Percentiles rank a stretch among this genome's conserved stretches.
These are phyloP conservation scores for Trichothecium sympodiale DNA, from an alignment of 2,329 filamentous ascomycete species.

Conservation along the genomic window DNA sequence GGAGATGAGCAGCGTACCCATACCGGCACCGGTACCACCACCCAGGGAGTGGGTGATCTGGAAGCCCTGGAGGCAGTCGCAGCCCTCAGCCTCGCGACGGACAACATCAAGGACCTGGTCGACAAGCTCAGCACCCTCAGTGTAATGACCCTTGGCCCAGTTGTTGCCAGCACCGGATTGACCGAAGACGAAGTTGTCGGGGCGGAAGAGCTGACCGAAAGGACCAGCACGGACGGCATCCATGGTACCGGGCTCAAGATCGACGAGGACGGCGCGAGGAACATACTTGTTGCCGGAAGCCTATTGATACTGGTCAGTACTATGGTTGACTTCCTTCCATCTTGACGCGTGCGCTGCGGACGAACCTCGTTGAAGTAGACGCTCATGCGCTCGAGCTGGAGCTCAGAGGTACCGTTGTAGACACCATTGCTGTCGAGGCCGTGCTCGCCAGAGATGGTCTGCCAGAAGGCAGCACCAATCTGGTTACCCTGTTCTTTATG, in stretches of 20 bases:
- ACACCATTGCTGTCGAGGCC: conserved; percentile 95
- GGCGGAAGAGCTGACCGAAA: conserved; percentile 98
- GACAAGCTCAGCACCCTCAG: conserved; percentile 96
- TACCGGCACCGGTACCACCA: conserved; percentile 99
- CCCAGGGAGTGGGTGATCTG: conserved; percentile 99
- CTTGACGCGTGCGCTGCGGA: conserved; percentile 9
- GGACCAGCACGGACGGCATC: conserved; percentile 96
- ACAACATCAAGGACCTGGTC: conserved; percentile 98
- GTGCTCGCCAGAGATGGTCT: conserved; percentile 81
- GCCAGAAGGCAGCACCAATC: conserved; percentile 99
- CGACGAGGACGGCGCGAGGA: conserved; percentile 96
- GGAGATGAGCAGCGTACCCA: conserved; percentile 98
- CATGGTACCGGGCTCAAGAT: conserved; percentile 99
- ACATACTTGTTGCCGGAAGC: conserved; percentile 98
- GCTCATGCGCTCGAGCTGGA: conserved; percentile 99
- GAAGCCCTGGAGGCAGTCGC: conserved; percentile 99
- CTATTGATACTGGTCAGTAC: conserved; percentile 33
- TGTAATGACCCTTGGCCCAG: conserved; percentile 99
- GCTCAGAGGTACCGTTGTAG: conserved; percentile 97
- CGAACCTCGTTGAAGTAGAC: conserved; percentile 86
- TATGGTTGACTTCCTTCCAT: conserved; percentile 3
- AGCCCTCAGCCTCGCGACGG: conserved; percentile 95
- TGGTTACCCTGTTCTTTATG: conserved; percentile 74
- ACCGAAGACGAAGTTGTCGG: conserved; percentile 99
- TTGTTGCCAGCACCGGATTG: conserved; percentile 99